Conservation (phyloP, 73 alveolate genomes). For the Strombidium stylifer region DNA sequence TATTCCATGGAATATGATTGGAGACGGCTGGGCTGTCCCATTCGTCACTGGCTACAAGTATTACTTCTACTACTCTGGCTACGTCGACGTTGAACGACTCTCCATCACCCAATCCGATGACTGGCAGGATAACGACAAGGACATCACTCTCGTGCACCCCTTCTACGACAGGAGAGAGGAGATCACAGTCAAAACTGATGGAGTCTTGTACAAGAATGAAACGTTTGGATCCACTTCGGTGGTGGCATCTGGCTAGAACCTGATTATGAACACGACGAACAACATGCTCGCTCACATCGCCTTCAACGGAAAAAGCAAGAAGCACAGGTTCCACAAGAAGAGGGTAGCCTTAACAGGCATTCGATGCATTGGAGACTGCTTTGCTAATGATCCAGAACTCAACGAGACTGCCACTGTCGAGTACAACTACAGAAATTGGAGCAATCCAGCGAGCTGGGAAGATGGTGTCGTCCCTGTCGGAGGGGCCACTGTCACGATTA, state of each 20-base stretch:
- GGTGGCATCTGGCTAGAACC: too few relatives aligned
- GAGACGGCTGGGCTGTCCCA: conserved; percentile 36
- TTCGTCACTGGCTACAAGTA: conserved; percentile 47
- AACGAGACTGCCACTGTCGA: background rate
- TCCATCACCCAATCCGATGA: background rate
- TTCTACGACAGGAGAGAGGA: conserved; percentile 21
- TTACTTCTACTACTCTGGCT: conserved; percentile 46
- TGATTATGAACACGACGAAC: too few relatives aligned
- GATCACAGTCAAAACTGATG: background rate
- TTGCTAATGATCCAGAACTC: too few relatives aligned
- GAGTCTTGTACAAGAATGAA: too few relatives aligned
- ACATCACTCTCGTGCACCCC: background rate
- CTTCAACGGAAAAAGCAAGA: too few relatives aligned
- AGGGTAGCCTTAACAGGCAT: too few relatives aligned
- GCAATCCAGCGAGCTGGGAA: conserved; percentile 17
- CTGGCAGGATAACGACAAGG: conserved; percentile 16
- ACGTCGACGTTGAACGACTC: conserved; percentile 29
- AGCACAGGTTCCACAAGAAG: too few relatives aligned
- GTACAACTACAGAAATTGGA: conserved; percentile 3
- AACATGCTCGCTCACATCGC: too few relatives aligned
- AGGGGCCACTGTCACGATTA: conserved; percentile 9
- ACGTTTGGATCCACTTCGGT: too few relatives aligned
- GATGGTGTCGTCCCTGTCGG: conserved; percentile 4
- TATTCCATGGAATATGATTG: conserved; percentile 4
- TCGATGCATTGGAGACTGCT: too few relatives aligned